Conservation (phyloP, 805 yeast genomes). For the Candida ficus region DNA sequence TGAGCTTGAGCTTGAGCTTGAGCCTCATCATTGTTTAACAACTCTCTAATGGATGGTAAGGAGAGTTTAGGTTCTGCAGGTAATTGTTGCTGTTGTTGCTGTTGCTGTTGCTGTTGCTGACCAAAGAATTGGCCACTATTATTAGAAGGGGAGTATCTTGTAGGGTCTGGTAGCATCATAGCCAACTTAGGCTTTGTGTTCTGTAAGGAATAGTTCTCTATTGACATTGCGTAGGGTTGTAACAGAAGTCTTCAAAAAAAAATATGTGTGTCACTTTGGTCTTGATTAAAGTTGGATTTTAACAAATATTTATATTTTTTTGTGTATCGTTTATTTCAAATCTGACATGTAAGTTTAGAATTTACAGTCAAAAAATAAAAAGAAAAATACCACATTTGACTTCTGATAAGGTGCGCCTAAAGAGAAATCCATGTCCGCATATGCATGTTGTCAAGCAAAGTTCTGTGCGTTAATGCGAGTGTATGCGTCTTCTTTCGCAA, state of each 20-base stretch:
- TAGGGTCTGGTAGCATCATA: slow-evolving; percentile 21
- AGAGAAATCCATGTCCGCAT: slow-evolving; percentile 5
- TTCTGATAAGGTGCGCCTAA: background rate
- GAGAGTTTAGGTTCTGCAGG: slow-evolving; percentile 3
- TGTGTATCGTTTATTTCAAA: background rate
- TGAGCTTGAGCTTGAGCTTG: background rate
- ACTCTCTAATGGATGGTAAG: slow-evolving; percentile 10
- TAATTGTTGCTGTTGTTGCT: background rate
- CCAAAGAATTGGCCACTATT: background rate
- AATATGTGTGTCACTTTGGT: too few relatives aligned
- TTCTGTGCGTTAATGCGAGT: background rate
- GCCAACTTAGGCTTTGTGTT: slow-evolving; percentile 11
- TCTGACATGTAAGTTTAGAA: background rate
- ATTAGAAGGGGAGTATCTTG: slow-evolving; percentile 12
- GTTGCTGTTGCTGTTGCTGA: background rate
- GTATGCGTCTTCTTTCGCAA: background rate
- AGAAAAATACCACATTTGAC: background rate
- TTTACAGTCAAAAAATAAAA: background rate
- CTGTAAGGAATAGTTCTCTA: slow-evolving; percentile 5
- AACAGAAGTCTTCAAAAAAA: too few relatives aligned
- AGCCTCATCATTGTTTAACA: slow-evolving; percentile 1
- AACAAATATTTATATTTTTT: background rate
- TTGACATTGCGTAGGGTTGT: slow-evolving; percentile 1
- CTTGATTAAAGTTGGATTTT: background rate
- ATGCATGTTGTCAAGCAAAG: background rate